Evolutionary conservation across 805 yeast genomes (phyloP).

Genomic region (Candida pini): DNA sequence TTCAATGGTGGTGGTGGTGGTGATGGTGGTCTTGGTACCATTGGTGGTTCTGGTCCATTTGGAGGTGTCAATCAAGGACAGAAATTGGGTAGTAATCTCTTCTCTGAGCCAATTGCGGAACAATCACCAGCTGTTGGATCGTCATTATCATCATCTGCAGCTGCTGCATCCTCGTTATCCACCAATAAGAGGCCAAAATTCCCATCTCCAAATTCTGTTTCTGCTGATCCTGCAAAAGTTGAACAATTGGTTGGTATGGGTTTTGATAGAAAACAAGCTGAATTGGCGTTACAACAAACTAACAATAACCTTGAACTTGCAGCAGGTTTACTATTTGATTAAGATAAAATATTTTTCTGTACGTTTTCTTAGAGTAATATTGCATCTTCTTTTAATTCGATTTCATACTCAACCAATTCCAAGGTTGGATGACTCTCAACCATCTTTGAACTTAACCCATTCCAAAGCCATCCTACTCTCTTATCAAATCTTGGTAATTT

Average conservation of each 20-base stretch:
- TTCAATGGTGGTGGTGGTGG: slow-evolving; percentile 10
- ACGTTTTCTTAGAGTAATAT: slow-evolving; percentile 8
- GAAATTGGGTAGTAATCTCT: slow-evolving; percentile 33
- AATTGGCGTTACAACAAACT: slow-evolving; percentile 58
- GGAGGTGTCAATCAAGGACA: slow-evolving; percentile 6
- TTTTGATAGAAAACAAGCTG: slow-evolving; percentile 57
- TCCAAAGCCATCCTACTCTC: slow-evolving; percentile 62
- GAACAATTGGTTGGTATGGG: slow-evolving; percentile 61
- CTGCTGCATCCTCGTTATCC: slow-evolving; percentile 14
- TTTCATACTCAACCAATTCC: slow-evolving; percentile 21
- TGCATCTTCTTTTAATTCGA: slow-evolving; percentile 15
- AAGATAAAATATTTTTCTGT: neutral
- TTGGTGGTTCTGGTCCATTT: slow-evolving; percentile 5
- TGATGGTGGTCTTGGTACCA: slow-evolving; percentile 1
- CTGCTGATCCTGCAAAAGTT: slow-evolving; percentile 25
- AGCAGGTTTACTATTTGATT: slow-evolving; percentile 63
- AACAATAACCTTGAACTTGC: slow-evolving; percentile 82
- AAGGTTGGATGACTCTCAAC: slow-evolving; percentile 52
- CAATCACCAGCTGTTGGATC: slow-evolving; percentile 1
- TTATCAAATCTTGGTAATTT: slow-evolving; percentile 37
- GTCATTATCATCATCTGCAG: neutral
- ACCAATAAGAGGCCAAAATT: slow-evolving; percentile 20
- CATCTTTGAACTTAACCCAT: slow-evolving; percentile 53
- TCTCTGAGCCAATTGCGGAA: slow-evolving; percentile 9
- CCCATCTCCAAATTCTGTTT: slow-evolving; percentile 14